Conservation (phyloP, 805 yeast species). For the Ogataea glucozyma region DNA sequence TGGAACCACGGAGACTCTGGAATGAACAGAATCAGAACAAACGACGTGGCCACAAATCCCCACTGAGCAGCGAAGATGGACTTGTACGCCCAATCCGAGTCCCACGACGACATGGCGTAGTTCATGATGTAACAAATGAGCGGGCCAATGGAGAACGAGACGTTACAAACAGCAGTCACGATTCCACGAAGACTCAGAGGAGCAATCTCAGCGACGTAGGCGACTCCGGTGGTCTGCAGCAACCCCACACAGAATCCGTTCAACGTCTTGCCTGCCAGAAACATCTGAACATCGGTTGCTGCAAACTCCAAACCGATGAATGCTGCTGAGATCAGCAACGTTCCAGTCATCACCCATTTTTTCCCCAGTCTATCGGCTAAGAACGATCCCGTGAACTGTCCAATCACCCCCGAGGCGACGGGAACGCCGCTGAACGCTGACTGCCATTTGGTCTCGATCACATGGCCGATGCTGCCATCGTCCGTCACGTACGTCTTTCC, state of each 20-base stretch:
- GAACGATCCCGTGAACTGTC: constrained; percentile 38
- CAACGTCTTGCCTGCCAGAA: constrained; percentile 44
- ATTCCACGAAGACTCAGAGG: constrained; percentile 47
- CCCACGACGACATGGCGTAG: neutral
- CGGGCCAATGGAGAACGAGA: constrained; percentile 34
- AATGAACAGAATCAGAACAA: constrained; percentile 7
- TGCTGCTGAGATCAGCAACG: constrained; percentile 32
- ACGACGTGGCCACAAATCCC: constrained; percentile 17
- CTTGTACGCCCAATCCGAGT: constrained; percentile 19
- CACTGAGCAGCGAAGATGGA: constrained; percentile 23
- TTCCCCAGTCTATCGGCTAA: constrained; percentile 41
- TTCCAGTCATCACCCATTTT: constrained; percentile 36
- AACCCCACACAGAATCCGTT: constrained; percentile 47
- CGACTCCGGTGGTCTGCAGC: constrained; percentile 39
- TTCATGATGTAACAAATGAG: constrained; percentile 15
- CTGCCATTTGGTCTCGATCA: constrained; percentile 45
- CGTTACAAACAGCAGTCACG: constrained; percentile 33
- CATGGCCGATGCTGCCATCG: constrained; percentile 27
- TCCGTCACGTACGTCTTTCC: constrained; percentile 29
- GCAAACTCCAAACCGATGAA: constrained; percentile 44
- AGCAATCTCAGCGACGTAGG: constrained; percentile 50
- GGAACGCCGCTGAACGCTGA: constrained; percentile 38
- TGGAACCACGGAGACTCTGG: constrained; percentile 27
- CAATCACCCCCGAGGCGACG: constrained; percentile 35
- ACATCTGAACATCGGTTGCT: constrained; percentile 37